Percentiles rank a stretch among this genome's conserved stretches.
Conservation (phyloP, 2,329 filamentous ascomycete species). For the Colletotrichum phormii region DNA sequence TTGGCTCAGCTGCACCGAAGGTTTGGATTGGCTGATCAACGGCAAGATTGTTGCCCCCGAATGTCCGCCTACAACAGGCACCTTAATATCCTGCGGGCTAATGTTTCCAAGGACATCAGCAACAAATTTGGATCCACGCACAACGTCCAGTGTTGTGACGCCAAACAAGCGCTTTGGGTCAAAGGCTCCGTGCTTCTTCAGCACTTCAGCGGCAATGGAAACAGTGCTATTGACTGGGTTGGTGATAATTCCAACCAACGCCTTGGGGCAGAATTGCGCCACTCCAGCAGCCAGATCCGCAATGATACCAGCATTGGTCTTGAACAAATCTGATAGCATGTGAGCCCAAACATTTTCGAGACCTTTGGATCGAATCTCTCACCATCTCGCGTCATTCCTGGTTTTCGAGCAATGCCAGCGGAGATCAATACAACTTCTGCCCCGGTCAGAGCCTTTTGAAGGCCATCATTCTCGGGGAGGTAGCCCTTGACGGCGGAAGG, state of each 20-base stretch:
- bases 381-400: conserved; percentile 81
- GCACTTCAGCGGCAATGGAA: background rate
- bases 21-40: background rate
- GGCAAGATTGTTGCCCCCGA: conserved; percentile 76
- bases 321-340: background rate
- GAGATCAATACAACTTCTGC: conserved; percentile 82
- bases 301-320: background rate
- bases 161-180: background rate
- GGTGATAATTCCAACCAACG: background rate
- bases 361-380: no score
- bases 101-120: conserved; percentile 61
- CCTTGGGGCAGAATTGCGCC: background rate
- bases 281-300: background rate
- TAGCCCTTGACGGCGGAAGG: conserved; percentile 80
- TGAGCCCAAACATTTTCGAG: background rate
- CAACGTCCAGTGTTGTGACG: background rate
- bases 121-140: conserved; percentile 49
- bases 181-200: background rate
- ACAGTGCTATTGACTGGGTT: background rate
- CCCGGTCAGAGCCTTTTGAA: conserved; percentile 72
- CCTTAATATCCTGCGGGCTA: conserved; percentile 76
- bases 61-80: conserved; percentile 82
- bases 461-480: conserved; percentile 70
- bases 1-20: conserved; percentile 68
- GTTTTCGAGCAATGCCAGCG: conserved; percentile 81